phyloP scores from a whole-genome alignment of 352 stramenopile species.

The Pythium insidiosum region DNA sequence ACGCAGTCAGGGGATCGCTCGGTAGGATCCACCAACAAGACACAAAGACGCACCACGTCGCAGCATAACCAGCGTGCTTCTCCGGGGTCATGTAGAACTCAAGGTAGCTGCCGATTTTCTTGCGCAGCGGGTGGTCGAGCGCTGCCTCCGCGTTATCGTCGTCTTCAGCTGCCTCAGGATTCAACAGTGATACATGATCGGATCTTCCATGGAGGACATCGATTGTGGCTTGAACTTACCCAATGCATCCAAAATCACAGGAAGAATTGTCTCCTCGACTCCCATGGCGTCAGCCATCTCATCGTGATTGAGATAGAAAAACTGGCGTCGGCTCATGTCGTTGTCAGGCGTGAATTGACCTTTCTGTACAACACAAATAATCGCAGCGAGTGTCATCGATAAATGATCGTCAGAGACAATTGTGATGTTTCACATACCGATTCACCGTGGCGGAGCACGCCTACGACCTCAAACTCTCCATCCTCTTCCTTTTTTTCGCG shows the following conservation, averaged over 20 bases:
- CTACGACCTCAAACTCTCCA: slow-evolving; percentile 43
- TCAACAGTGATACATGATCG: neutral
- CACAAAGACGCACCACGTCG: slow-evolving; percentile 45
- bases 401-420: neutral
- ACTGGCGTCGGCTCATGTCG: slow-evolving; percentile 58
- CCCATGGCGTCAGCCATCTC: slow-evolving; percentile 73
- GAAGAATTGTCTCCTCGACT: slow-evolving; percentile 44
- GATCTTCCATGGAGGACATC: too few relatives aligned
- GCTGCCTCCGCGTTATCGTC: slow-evolving; percentile 20
- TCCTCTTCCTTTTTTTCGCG: slow-evolving; percentile 46
- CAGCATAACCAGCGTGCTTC: slow-evolving; percentile 79
- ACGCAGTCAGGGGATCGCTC: neutral
- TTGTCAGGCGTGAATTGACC: slow-evolving; percentile 80
- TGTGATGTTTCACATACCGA: slow-evolving; percentile 23
- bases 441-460: slow-evolving; percentile 75
- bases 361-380: too few relatives aligned
- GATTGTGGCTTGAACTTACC: too few relatives aligned
- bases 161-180: slow-evolving; percentile 22
- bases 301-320: slow-evolving; percentile 80
- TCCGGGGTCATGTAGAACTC: slow-evolving; percentile 87
- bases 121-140: slow-evolving; percentile 53
- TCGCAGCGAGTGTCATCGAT: neutral
- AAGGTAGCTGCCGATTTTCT: slow-evolving; percentile 70
- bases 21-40: neutral
- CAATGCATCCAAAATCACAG: slow-evolving; percentile 71